phyloP scores from a whole-genome alignment of 1,284 basidiomycete species.

The Ustilago hordei region DNA sequence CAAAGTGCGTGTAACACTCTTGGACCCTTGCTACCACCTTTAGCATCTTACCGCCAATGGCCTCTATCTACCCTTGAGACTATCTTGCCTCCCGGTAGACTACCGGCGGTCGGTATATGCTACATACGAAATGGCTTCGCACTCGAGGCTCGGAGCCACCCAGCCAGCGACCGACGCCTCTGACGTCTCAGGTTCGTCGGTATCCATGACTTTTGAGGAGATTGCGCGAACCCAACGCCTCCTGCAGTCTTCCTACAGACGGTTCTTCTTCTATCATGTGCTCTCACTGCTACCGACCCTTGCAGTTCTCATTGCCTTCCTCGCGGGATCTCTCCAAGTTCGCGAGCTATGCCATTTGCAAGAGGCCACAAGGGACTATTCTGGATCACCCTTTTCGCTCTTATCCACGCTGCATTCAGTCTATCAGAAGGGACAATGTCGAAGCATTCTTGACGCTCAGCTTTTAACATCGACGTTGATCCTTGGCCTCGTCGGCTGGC shows the following conservation, averaged over 20 bases:
- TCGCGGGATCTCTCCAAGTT: slow-evolving; percentile 21
- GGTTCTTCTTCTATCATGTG: slow-evolving; percentile 31
- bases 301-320: slow-evolving; percentile 16
- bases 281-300: slow-evolving; percentile 34
- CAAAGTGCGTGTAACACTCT: background rate
- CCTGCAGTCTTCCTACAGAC: slow-evolving; percentile 32
- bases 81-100: slow-evolving; percentile 6
- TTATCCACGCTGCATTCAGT: slow-evolving; percentile 18
- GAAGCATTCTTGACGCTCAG: slow-evolving; percentile 37
- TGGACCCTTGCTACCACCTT: slow-evolving; percentile 3
- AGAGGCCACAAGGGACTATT: slow-evolving; percentile 4
- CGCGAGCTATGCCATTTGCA: slow-evolving; percentile 43
- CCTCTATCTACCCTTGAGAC: background rate
- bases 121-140: slow-evolving; percentile 10
- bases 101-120: background rate
- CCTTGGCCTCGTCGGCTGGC: slow-evolving; percentile 43
- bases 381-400: background rate
- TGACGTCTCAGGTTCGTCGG: slow-evolving; percentile 22
- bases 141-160: background rate
- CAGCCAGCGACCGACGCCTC: slow-evolving; percentile 13
- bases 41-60: background rate
- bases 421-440: slow-evolving; percentile 35
- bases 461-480: slow-evolving; percentile 31
- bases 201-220: slow-evolving; percentile 25
- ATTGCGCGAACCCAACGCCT: slow-evolving; percentile 15